A percentile compares a stretch with the other conserved stretches of the same genome.
Evolutionary conservation across 1,139 yeast species (phyloP).

Genomic region (Yamadazyma mexicana): DNA sequence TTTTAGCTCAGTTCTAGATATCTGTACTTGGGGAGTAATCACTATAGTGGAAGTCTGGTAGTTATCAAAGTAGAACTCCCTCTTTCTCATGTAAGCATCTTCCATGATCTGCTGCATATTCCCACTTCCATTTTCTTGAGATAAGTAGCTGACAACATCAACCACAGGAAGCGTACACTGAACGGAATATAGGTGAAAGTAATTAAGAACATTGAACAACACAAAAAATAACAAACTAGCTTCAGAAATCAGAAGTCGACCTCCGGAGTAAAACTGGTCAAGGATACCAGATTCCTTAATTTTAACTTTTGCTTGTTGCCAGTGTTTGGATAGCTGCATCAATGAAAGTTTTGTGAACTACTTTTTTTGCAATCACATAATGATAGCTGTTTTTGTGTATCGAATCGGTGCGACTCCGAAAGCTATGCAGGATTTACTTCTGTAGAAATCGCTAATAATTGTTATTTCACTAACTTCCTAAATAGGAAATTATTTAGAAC

Average conservation of each 20-base stretch:
- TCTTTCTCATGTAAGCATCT: conserved; percentile 24
- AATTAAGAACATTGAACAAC: conserved; percentile 4
- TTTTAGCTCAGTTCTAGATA: conserved; percentile 11
- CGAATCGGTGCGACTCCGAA: no score
- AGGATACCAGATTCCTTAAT: no score
- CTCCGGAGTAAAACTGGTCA: not conserved
- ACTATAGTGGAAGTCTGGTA: conserved; percentile 20
- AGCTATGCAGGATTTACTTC: no score
- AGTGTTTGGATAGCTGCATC: no score
- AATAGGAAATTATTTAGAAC: not conserved
- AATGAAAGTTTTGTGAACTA: no score
- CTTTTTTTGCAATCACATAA: no score
- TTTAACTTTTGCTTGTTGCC: no score
- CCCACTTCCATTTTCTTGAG: not conserved
- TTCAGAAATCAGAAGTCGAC: not conserved
- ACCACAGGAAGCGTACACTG: conserved; percentile 4
- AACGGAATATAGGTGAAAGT: conserved; percentile 2
- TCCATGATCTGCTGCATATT: conserved; percentile 10
- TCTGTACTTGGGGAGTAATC: conserved; percentile 18
- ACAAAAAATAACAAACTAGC: not conserved
- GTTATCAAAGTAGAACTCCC: conserved; percentile 18
- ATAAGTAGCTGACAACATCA: conserved; percentile 9
- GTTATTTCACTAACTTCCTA: no score
- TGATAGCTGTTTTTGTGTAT: no score
- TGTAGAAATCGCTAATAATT: no score